Evolutionary conservation across 129 eudicot species (phyloP).

Genomic region (Flaveria trinervia): DNA sequence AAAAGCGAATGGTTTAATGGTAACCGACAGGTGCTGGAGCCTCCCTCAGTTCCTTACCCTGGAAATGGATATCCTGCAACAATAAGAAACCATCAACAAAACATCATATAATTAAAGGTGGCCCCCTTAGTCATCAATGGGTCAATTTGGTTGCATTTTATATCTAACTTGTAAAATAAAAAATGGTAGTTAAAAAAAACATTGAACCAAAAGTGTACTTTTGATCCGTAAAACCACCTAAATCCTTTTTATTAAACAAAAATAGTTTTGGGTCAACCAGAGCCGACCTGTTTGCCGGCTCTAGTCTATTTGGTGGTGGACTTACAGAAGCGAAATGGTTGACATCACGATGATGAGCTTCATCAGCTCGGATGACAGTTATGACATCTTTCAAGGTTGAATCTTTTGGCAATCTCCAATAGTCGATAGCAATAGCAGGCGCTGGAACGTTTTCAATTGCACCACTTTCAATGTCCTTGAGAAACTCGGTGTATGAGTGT

Average conservation of each 20-base stretch:
- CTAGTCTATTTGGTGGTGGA: not conserved
- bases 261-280: not conserved
- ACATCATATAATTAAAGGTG: not conserved
- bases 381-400: constrained; percentile 89
- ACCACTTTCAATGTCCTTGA: constrained; percentile 85
- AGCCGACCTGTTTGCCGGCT: not conserved
- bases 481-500: constrained; percentile 87
- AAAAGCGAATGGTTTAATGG: constrained; percentile 39
- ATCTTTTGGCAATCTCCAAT: constrained; percentile 92
- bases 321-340: constrained; percentile 99
- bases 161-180: too few relatives aligned
- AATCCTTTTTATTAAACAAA: not conserved
- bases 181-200: too few relatives aligned
- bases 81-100: constrained; percentile 1
- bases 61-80: constrained; percentile 87
- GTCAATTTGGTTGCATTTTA: too few relatives aligned
- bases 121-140: too few relatives aligned
- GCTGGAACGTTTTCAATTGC: constrained; percentile 81
- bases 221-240: not conserved
- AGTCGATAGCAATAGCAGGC: constrained; percentile 93
- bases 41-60: constrained; percentile 85
- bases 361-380: constrained; percentile 92
- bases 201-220: not conserved
- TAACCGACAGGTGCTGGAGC: constrained; percentile 92
- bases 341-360: constrained; percentile 99